Evolutionary conservation across 495 filamentous ascomycete species (phyloP).

Genomic region (Xylaria intraflava): DNA sequence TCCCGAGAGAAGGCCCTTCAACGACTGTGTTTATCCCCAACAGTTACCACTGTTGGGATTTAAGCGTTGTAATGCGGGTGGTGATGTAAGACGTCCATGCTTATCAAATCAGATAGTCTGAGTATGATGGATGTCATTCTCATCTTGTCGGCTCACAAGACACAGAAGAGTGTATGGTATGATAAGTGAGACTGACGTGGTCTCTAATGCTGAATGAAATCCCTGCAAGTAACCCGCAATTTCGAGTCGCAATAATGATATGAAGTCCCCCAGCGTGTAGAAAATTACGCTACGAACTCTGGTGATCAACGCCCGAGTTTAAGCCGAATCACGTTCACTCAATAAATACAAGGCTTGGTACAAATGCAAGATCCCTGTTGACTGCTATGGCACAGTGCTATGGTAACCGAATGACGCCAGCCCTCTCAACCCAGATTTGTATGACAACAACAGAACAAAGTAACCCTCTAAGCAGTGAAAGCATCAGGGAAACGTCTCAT

Average conservation of each 20-base stretch:
- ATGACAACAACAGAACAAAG: conserved; percentile 16
- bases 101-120: no score
- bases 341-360: conserved; percentile 4
- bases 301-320: neutral
- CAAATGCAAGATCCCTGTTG: conserved; percentile 33
- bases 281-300: neutral
- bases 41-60: no score
- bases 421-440: conserved; percentile 34
- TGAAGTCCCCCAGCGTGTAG: no score
- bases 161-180: no score
- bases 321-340: neutral
- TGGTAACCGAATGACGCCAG: conserved; percentile 32
- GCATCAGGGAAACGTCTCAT: conserved; percentile 88
- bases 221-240: neutral
- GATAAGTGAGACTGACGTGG: no score
- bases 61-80: no score
- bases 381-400: conserved; percentile 32
- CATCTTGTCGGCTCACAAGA: no score
- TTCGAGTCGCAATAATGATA: no score
- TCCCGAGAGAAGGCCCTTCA: no score
- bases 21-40: no score
- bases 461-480: conserved; percentile 50
- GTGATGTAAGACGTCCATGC: no score
- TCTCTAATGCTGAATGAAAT: neutral
- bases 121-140: no score